phyloP scores from a whole-genome alignment of 2,329 filamentous ascomycete genomes.

The Ceratocystiopsis minuta region DNA sequence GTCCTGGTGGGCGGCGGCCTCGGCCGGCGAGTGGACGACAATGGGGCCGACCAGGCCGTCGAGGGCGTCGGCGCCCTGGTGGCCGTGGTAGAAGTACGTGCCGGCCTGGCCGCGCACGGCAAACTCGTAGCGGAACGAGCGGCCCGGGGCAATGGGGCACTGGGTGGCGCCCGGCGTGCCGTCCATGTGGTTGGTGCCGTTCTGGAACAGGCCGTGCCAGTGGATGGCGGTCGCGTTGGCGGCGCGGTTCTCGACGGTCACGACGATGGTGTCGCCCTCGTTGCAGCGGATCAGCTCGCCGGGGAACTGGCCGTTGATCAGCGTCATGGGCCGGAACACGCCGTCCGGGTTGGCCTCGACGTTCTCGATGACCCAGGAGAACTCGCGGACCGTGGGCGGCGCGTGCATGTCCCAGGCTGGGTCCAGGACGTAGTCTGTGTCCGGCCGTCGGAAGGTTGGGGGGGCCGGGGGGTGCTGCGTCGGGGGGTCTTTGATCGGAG shows the following conservation, averaged over 20 bases:
- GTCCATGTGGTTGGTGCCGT: slow-evolving; percentile 55
- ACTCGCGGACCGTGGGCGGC: slow-evolving; percentile 32
- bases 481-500: not conserved
- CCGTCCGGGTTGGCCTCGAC: slow-evolving; percentile 52
- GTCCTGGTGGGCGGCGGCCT: slow-evolving; percentile 24
- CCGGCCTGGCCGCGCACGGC: slow-evolving; percentile 14
- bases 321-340: slow-evolving; percentile 40
- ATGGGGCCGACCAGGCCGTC: slow-evolving; percentile 45
- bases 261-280: slow-evolving; percentile 52
- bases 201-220: slow-evolving; percentile 59
- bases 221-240: slow-evolving; percentile 47
- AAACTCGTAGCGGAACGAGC: slow-evolving; percentile 34
- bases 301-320: slow-evolving; percentile 60
- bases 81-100: slow-evolving; percentile 57
- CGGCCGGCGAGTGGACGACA: slow-evolving; percentile 30
- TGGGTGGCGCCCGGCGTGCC: slow-evolving; percentile 43
- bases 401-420: slow-evolving; percentile 36
- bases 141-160: slow-evolving; percentile 39
- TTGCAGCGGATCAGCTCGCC: slow-evolving; percentile 56
- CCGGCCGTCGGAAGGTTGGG: slow-evolving; percentile 22
- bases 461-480: slow-evolving; percentile 16
- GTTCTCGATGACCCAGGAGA: slow-evolving; percentile 42
- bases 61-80: slow-evolving; percentile 48
- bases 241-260: slow-evolving; percentile 45
- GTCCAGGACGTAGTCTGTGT: slow-evolving; percentile 38